Conservation (phyloP, 2,329 filamentous ascomycete genomes). For the Stagonosporopsis chrysanthemi region DNA sequence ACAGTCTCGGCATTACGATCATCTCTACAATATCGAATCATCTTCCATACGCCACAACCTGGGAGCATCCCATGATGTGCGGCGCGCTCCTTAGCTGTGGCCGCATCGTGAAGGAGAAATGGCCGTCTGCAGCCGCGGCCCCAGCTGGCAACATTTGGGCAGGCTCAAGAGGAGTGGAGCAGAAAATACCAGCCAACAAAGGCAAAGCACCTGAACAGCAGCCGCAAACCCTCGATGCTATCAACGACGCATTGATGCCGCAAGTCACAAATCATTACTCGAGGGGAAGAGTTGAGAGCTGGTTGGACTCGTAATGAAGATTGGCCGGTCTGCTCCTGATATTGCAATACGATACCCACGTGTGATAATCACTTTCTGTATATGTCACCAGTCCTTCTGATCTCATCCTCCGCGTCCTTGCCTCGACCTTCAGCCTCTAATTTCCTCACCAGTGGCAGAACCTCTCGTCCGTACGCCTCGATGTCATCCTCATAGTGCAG, state of each 20-base stretch:
- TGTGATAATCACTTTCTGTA: slow-evolving; percentile 43
- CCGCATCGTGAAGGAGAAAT: slow-evolving; percentile 15
- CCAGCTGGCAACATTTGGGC: slow-evolving; percentile 20
- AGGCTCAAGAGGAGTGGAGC: slow-evolving; percentile 10
- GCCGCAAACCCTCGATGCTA: slow-evolving; percentile 4
- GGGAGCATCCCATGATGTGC: slow-evolving; percentile 10
- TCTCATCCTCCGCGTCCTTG: slow-evolving; percentile 57
- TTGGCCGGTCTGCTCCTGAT: background rate
- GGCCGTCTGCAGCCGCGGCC: slow-evolving; percentile 14
- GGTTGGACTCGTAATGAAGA: slow-evolving; percentile 3
- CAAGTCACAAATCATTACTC: slow-evolving; percentile 21
- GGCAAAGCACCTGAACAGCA: background rate
- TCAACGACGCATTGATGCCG: slow-evolving; percentile 14
- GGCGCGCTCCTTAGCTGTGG: slow-evolving; percentile 8
- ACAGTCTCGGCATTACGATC: background rate
- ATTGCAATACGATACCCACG: background rate
- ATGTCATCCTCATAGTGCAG: slow-evolving; percentile 63
- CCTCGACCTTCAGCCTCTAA: slow-evolving; percentile 59
- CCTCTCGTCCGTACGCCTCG: slow-evolving; percentile 57
- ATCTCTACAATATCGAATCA: background rate
- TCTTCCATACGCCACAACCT: background rate
- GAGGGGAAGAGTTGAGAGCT: slow-evolving; percentile 12
- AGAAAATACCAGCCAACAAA: background rate
- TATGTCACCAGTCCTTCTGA: slow-evolving; percentile 57
- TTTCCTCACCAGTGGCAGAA: slow-evolving; percentile 58